Evolutionary conservation across 805 yeast genomes (phyloP), one percentile per base, ranked within the genome.

Genomic region (Kluyveromyces nonfermentans): DNA sequence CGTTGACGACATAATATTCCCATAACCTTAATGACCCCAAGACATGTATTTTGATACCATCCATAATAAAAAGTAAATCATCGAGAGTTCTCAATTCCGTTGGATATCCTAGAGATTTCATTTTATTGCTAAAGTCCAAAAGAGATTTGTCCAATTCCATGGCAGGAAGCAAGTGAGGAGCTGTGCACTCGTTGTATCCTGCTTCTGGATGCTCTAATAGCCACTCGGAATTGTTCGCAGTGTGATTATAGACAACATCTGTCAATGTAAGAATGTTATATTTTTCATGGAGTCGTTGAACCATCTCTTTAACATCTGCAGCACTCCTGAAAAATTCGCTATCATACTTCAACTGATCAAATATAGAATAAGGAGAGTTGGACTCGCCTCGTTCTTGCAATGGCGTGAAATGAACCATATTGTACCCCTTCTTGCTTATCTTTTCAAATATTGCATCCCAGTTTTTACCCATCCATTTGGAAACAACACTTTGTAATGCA

Each of bases 361-460:
- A 81, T 43, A 90, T 86, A 3, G 96, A 85, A 59, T 89, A 90
- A 0, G 98, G 98, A 6, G 97, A 89, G 61, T 89, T 76, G 1
- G 96, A 85, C 48, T 73, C 82, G 30, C 98, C 98, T 44, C 97
- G 73, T 50, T 80, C 67, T 64, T 90, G 96, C 52, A 90, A 70
- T 0, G 98, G 98, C 5, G 97, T 89, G 62, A 90, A 90, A 68
- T 90, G 98, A 36, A 93, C 70, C 96, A 90, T 86, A 63, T 93
- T 93, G 68, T 90, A 90, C 17, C 93, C 89, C 63, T 93, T 93
- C 7, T 65, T 59, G 14, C 80, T 65, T 37, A 90, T 74, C 37
- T 74, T 74, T 1, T 62, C 59, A 46, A 90, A 84, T 45, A 84
- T 67, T 1, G 64, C 59, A 45, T 77, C 76, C 97, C 97, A 90